Evolutionary conservation across 2,329 filamentous ascomycete species (phyloP).

Genomic region (Leptographium galeiforme): DNA sequence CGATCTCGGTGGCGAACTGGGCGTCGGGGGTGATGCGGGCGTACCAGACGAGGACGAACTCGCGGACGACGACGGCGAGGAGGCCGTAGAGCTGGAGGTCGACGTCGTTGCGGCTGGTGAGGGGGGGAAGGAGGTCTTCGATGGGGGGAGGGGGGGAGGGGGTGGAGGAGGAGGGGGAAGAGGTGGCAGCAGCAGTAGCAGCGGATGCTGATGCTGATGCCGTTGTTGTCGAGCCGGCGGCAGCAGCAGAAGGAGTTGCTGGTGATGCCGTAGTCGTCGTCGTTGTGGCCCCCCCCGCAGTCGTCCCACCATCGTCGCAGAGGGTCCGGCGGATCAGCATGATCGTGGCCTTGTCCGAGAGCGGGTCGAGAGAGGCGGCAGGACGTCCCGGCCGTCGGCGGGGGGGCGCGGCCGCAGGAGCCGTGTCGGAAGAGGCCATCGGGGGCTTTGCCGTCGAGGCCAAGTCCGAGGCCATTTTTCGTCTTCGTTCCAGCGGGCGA

Average conservation of each 20-base stretch:
- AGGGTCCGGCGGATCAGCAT: conserved; percentile 73
- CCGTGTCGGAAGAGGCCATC: neutral
- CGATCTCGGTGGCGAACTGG: conserved; percentile 71
- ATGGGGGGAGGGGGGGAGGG: conserved; percentile 43
- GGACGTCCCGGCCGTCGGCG: neutral
- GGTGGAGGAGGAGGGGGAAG: conserved; percentile 10
- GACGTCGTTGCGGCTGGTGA: conserved; percentile 89
- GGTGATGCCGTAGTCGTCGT: neutral
- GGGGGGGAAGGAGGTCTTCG: conserved; percentile 71
- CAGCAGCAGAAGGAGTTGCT: neutral
- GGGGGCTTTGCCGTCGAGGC: neutral
- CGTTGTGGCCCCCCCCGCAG: neutral
- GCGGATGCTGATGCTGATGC: neutral
- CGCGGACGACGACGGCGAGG: conserved; percentile 75
- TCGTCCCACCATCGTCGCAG: conserved; percentile 47
- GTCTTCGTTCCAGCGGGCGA: too few relatives aligned
- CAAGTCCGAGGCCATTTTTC: too few relatives aligned
- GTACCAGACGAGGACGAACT: conserved; percentile 92
- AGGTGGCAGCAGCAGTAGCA: neutral
- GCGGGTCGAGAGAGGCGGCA: conserved; percentile 28
- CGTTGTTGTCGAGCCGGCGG: conserved; percentile 13
- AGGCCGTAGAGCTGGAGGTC: conserved; percentile 89
- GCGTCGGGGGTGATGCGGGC: conserved; percentile 82
- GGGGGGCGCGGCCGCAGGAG: neutral
- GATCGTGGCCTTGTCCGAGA: conserved; percentile 67